Conservation (phyloP, 371 early-diverging fungal species). For the Mortierella sp. region DNA sequence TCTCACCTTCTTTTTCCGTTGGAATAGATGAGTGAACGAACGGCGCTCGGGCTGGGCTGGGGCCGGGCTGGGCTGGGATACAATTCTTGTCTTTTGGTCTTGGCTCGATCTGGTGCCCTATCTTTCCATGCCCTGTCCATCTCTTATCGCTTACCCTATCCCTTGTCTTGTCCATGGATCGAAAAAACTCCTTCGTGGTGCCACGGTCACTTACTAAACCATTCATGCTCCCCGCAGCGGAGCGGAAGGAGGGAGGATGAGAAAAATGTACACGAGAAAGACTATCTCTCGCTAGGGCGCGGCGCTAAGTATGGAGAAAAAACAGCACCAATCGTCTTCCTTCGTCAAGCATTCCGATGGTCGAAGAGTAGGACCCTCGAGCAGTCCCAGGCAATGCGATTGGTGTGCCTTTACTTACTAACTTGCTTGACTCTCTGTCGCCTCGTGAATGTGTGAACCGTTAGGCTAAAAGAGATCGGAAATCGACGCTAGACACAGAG, state of each 20-base stretch:
- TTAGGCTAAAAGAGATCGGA: not conserved
- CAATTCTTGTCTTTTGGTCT: not conserved
- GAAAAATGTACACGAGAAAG: not conserved
- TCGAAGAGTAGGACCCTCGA: not conserved
- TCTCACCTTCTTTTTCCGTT: not conserved
- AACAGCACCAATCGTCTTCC: not conserved
- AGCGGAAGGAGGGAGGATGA: not conserved
- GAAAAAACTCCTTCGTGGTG: not conserved
- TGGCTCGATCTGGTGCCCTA: not conserved
- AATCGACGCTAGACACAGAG: slow-evolving; percentile 5
- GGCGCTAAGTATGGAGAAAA: not conserved
- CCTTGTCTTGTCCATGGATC: not conserved
- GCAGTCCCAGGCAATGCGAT: not conserved
- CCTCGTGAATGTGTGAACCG: not conserved
- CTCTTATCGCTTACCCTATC: too few relatives aligned
- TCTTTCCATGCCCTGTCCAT: not conserved
- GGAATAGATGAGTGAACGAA: not conserved
- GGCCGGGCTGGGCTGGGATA: not conserved
- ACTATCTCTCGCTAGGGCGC: not conserved
- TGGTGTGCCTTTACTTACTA: not conserved
- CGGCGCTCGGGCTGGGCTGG: slow-evolving; percentile 6
- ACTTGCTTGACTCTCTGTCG: not conserved
- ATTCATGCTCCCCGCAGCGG: not conserved
- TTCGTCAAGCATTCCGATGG: not conserved
- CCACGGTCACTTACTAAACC: not conserved